These are phyloP conservation scores for Diaporthe vexans DNA, from an alignment of 2,329 filamentous ascomycete genomes.

Conservation along the genomic window DNA sequence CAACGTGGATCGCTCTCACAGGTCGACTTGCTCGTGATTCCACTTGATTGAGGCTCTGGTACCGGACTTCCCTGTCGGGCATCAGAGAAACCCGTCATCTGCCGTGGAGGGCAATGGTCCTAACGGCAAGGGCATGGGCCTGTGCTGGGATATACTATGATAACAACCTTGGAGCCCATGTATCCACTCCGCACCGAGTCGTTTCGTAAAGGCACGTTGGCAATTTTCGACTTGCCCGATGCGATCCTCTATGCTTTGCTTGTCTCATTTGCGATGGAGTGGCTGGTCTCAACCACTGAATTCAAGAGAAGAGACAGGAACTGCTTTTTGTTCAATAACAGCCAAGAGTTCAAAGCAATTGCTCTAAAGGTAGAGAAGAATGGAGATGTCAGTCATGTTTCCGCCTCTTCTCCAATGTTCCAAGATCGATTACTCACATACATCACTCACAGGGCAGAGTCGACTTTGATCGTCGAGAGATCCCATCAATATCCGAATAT, in stretches of 20 bases:
- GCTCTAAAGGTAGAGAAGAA: neutral
- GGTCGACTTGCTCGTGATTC: neutral
- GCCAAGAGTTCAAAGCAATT: neutral
- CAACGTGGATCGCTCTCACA: neutral
- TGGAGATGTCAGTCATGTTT: neutral
- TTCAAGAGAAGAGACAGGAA: neutral
- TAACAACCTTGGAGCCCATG: too few relatives aligned
- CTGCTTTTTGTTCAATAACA: neutral
- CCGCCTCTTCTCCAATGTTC: neutral
- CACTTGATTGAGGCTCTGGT: neutral
- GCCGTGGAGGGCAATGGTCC: too few relatives aligned
- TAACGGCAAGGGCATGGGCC: neutral
- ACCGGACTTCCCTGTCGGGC: neutral
- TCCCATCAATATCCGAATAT: neutral
- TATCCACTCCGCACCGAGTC: too few relatives aligned
- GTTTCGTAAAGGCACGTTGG: too few relatives aligned
- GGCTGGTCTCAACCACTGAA: neutral
- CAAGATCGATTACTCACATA: neutral
- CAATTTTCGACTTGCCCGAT: neutral
- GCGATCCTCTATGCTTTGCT: too few relatives aligned
- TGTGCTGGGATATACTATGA: too few relatives aligned
- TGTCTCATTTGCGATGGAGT: neutral
- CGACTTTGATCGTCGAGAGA: neutral
- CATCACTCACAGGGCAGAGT: neutral
- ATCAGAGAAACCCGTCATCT: too few relatives aligned